Base-by-base conservation (phyloP, 139 green algal genomes). In the Haematococcus lacustris region DNA sequence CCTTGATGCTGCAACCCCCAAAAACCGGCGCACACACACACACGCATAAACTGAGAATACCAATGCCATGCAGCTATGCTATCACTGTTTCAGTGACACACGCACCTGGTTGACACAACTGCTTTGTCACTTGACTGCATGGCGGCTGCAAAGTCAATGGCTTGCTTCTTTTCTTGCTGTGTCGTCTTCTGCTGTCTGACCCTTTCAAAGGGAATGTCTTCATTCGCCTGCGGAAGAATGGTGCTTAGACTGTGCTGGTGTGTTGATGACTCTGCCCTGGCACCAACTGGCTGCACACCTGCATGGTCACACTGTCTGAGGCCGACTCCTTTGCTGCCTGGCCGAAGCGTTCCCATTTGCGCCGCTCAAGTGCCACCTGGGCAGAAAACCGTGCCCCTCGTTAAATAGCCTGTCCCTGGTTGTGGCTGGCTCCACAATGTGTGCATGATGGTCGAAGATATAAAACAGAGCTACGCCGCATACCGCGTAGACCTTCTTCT, bases 121-220 rank as follows among this genome's bases (percentile, higher is more conserved):
- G n/a, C n/a, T n/a, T n/a, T n/a, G n/a, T n/a, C n/a, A n/a, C n/a
- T n/a, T n/a, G n/a, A n/a, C 25, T 85, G 77, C 63, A 97, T 85
- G 7, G 86, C 86, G 2, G 73, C 73, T 67, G 93, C 73, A 51
- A 94, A 81, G 71, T 97, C 92, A 41, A 75, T 79, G 59, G 83
- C 69, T 37, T 70, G 66, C 84, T 93, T 94, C 85, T 97, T 96
- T 80, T 97, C 90, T 76, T 92, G 82, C 41, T 85, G 83, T 34
- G 85, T 94, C 65, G 92, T 86, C 82, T 96, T 94, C 53, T 85
- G 51, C 51, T 84, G 79, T 6, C 85, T 74, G 40, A 91, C 77
- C 32, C 87, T 85, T 73, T 98, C 95, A 64, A 98, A 92, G 63
- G 88, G 94, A 66, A 99, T 94, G 57, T 99, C 92, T 61, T 99